A percentile compares a stretch with the other conserved stretches of the same genome.
Evolutionary conservation across 495 filamentous ascomycete genomes (phyloP).

Genomic region (Cryomyces minteri): DNA sequence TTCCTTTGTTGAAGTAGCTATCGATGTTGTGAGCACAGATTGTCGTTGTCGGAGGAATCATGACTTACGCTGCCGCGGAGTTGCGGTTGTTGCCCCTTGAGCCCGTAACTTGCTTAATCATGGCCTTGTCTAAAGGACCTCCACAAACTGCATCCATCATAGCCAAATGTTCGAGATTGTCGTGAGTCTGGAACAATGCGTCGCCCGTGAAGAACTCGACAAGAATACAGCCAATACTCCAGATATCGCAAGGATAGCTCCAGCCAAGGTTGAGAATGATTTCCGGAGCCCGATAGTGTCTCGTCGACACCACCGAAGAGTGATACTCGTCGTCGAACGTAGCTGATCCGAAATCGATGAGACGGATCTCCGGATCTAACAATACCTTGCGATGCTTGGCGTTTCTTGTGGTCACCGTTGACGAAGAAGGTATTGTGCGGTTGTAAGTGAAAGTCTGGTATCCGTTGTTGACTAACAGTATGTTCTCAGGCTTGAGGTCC

Average conservation of each 20-base stretch:
- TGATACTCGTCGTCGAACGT: constrained; percentile 99
- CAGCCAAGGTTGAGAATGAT: constrained; percentile 94
- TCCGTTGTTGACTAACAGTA: constrained; percentile 70
- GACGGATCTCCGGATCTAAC: constrained; percentile 84
- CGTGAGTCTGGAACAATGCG: constrained; percentile 93
- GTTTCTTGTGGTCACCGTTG: constrained; percentile 51
- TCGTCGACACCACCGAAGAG: constrained; percentile 87
- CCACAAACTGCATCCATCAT: constrained; percentile 96
- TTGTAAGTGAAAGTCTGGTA: constrained; percentile 98
- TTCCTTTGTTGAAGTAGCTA: constrained; percentile 70
- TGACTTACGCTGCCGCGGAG: constrained; percentile 61
- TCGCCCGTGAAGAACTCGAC: constrained; percentile 99
- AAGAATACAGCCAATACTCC: constrained; percentile 97
- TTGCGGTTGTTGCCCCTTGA: constrained; percentile 47
- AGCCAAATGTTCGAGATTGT: constrained; percentile 94
- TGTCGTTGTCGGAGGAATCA: background rate
- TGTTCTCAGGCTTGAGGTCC: constrained; percentile 96
- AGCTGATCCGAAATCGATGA: constrained; percentile 96
- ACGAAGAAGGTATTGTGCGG: constrained; percentile 82
- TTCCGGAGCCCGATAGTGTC: constrained; percentile 91
- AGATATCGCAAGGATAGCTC: constrained; percentile 96
- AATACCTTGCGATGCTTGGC: constrained; percentile 76
- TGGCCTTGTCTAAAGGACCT: constrained; percentile 47
- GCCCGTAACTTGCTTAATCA: constrained; percentile 56
- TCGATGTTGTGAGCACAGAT: background rate